Evolutionary conservation across 1,284 basidiomycete genomes (phyloP).

Genomic region (Ganoderma meredithae): DNA sequence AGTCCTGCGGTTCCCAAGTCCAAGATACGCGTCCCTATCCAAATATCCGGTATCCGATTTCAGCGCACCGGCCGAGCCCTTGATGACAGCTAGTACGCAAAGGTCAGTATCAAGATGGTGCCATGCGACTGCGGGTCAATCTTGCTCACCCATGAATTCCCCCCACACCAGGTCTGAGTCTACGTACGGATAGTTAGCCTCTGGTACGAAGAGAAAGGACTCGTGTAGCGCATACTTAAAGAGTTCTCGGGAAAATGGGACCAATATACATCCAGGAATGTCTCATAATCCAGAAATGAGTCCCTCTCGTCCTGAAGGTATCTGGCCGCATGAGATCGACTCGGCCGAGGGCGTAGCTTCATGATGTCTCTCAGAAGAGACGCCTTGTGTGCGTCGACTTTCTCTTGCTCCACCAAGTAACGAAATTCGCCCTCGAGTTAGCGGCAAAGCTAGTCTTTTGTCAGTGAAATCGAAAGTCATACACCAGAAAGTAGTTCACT

Average conservation of each 20-base stretch:
- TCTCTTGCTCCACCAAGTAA: neutral
- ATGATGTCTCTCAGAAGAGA: neutral
- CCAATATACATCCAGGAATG: slow-evolving; percentile 67
- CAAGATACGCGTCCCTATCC: slow-evolving; percentile 52
- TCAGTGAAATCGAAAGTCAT: neutral
- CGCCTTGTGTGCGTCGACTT: neutral
- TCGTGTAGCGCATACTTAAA: slow-evolving; percentile 42
- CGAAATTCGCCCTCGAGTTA: slow-evolving; percentile 51
- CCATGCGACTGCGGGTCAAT: neutral
- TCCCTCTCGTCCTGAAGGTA: neutral
- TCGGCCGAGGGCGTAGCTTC: neutral
- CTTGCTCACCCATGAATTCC: slow-evolving; percentile 65
- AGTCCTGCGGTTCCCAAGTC: slow-evolving; percentile 51
- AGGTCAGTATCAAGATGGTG: neutral
- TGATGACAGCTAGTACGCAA: slow-evolving; percentile 61
- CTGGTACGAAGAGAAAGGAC: too few species aligned
- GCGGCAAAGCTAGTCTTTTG: slow-evolving; percentile 46
- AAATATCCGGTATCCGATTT: slow-evolving; percentile 47
- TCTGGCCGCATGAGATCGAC: neutral
- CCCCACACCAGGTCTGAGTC: slow-evolving; percentile 71
- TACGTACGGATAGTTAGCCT: slow-evolving; percentile 34
- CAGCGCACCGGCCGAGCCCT: slow-evolving; percentile 65
- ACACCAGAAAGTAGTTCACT: neutral
- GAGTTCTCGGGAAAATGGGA: slow-evolving; percentile 62
- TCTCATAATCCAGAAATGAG: slow-evolving; percentile 54